Evolutionary conservation across 257 asterid genomes (phyloP).

Genomic region (Mitragyna speciosa): DNA sequence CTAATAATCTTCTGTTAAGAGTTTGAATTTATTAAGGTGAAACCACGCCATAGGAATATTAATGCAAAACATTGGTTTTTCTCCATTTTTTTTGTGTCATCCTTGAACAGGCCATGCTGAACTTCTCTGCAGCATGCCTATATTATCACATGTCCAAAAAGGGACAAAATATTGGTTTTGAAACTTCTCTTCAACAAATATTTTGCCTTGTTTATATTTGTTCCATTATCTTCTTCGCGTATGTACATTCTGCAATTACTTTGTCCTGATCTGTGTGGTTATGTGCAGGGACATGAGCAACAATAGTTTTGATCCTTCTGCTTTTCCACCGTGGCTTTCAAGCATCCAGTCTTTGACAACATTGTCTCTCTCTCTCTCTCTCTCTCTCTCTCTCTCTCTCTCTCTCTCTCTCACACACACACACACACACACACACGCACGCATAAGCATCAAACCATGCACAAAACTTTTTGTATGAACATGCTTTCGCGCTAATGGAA

Average conservation of each 20-base stretch:
- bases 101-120: too few relatives aligned
- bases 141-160: too few relatives aligned
- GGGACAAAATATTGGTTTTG: background rate
- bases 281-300: constrained; percentile 88
- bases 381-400: too few relatives aligned
- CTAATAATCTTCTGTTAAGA: background rate
- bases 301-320: constrained; percentile 61
- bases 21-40: background rate
- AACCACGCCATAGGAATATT: background rate
- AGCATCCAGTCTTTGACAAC: constrained; percentile 71
- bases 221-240: background rate
- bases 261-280: constrained; percentile 2
- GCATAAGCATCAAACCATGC: background rate
- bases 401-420: background rate
- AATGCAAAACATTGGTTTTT: background rate
- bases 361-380: constrained; percentile 49
- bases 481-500: background rate
- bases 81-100: too few relatives aligned
- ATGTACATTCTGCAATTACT: background rate
- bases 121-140: too few relatives aligned
- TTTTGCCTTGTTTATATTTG: background rate
- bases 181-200: background rate
- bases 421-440: background rate
- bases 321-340: constrained; percentile 58
- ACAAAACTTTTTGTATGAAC: background rate